A percentile compares a stretch with the other conserved stretches of the same genome.
Evolutionary conservation across 2,329 filamentous ascomycete species (phyloP).

Genomic region (Pseudocercospora fuligena): DNA sequence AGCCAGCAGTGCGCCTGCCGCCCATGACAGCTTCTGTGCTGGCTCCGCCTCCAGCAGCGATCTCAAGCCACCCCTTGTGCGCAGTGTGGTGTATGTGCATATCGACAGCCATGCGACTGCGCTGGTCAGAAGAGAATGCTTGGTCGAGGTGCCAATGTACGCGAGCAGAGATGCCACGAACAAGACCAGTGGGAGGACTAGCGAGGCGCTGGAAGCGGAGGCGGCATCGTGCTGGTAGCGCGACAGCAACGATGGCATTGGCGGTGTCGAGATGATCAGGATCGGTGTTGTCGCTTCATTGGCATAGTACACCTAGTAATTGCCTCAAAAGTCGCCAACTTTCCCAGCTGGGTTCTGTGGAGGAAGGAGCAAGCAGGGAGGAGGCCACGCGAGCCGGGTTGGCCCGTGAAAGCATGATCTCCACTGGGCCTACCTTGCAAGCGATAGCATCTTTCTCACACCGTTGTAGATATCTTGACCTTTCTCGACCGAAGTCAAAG

Average conservation of each 20-base stretch:
- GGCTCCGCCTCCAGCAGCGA: conserved; percentile 30
- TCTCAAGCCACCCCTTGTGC: conserved; percentile 34
- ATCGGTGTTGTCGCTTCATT: neutral
- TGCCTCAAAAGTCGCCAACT: neutral
- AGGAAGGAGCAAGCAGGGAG: neutral
- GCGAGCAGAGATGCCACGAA: conserved; percentile 38
- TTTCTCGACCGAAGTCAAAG: too few relatives aligned
- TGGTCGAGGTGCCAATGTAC: conserved; percentile 23
- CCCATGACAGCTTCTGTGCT: conserved; percentile 43
- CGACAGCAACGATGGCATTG: conserved; percentile 34
- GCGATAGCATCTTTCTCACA: neutral
- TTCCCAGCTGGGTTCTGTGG: neutral
- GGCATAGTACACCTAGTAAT: neutral
- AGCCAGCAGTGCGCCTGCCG: conserved; percentile 49
- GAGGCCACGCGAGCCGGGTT: neutral
- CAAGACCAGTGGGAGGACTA: conserved; percentile 41
- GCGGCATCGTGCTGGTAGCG: conserved; percentile 31
- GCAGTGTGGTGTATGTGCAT: conserved; percentile 43
- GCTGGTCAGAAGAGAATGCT: conserved; percentile 45
- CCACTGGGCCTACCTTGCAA: neutral
- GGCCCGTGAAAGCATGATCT: neutral
- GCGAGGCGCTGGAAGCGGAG: conserved; percentile 18
- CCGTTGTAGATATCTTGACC: neutral
- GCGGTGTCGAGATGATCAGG: neutral
- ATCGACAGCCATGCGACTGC: conserved; percentile 49